phyloP scores from a whole-genome alignment of 1,284 basidiomycete genomes.

The Pseudozyma thailandica region DNA sequence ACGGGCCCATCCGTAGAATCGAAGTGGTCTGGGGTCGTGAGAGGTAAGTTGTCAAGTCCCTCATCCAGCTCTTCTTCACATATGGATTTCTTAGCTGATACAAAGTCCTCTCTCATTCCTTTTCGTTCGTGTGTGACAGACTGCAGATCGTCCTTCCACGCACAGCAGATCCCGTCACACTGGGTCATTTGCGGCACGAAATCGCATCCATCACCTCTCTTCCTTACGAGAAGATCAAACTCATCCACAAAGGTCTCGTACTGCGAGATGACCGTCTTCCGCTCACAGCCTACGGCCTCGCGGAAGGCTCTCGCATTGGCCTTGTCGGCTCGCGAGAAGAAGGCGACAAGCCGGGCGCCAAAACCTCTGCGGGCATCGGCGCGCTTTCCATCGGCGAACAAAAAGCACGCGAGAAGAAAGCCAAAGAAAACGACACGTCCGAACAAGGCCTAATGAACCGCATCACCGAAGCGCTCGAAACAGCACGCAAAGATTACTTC shows the following conservation, averaged over 20 bases:
- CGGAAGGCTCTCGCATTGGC: conserved; percentile 56
- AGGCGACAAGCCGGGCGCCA: conserved; percentile 47
- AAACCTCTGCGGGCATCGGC: conserved; percentile 17
- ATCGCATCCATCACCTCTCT: conserved; percentile 57
- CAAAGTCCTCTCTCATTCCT: background rate
- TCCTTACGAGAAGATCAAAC: conserved; percentile 54
- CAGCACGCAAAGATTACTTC: conserved; percentile 45
- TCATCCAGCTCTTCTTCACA: background rate
- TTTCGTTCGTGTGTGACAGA: conserved; percentile 13
- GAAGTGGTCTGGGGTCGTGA: conserved; percentile 62
- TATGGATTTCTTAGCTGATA: background rate
- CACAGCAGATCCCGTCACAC: conserved; percentile 39
- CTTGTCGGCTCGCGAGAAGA: conserved; percentile 52
- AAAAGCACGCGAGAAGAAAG: conserved; percentile 45
- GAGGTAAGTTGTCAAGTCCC: conserved; percentile 33
- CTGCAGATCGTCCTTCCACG: conserved; percentile 50
- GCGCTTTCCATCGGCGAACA: conserved; percentile 39
- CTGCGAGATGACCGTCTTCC: conserved; percentile 60
- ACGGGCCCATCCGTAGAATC: conserved; percentile 42
- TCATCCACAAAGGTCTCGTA: conserved; percentile 58
- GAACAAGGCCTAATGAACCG: conserved; percentile 51
- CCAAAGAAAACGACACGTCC: conserved; percentile 31
- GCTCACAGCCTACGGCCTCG: conserved; percentile 55
- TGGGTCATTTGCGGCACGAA: conserved; percentile 58
- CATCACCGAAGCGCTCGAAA: conserved; percentile 51